These are phyloP conservation scores for Aureobasidium leucospermi DNA, from an alignment of 2,329 filamentous ascomycete genomes.

Conservation along the genomic window DNA sequence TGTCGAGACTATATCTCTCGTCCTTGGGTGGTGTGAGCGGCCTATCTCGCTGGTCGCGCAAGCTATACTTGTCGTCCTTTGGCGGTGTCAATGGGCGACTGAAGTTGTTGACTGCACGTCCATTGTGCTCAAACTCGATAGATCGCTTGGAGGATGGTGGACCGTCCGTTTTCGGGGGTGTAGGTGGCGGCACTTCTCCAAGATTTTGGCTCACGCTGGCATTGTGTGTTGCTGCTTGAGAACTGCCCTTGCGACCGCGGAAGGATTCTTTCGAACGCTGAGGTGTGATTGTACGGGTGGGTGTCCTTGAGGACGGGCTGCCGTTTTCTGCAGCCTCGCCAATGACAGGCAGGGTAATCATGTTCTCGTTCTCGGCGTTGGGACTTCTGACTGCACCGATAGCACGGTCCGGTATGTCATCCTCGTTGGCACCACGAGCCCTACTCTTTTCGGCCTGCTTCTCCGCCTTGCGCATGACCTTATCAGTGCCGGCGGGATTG, in stretches of 20 bases:
- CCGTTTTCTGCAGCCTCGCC: constrained; percentile 78
- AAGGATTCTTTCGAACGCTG: constrained; percentile 20
- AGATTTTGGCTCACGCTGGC: constrained; percentile 21
- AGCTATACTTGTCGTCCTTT: constrained; percentile 29
- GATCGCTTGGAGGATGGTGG: constrained; percentile 3
- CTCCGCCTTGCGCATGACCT: constrained; percentile 54
- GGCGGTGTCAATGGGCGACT: constrained; percentile 39
- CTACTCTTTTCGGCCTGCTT: constrained; percentile 54
- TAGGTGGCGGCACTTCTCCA: constrained; percentile 26
- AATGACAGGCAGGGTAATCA: constrained; percentile 68
- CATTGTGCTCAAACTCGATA: constrained; percentile 18
- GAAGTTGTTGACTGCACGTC: constrained; percentile 20
- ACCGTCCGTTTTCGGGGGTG: constrained; percentile 26
- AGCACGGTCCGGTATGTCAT: constrained; percentile 56
- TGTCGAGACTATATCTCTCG: constrained; percentile 17
- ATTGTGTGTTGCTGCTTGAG: constrained; percentile 8
- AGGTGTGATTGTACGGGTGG: constrained; percentile 19
- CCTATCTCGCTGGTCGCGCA: constrained; percentile 13
- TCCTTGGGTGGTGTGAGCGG: constrained; percentile 37
- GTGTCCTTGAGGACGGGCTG: constrained; percentile 40
- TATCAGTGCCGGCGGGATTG: constrained; percentile 39
- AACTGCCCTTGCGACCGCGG: constrained; percentile 3
- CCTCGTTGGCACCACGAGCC: constrained; percentile 38
- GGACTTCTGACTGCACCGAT: constrained; percentile 52
- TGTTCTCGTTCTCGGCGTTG: constrained; percentile 48